phyloP scores from a whole-genome alignment of 1,139 yeast genomes.

The Protomyces lactucae-debilis region DNA sequence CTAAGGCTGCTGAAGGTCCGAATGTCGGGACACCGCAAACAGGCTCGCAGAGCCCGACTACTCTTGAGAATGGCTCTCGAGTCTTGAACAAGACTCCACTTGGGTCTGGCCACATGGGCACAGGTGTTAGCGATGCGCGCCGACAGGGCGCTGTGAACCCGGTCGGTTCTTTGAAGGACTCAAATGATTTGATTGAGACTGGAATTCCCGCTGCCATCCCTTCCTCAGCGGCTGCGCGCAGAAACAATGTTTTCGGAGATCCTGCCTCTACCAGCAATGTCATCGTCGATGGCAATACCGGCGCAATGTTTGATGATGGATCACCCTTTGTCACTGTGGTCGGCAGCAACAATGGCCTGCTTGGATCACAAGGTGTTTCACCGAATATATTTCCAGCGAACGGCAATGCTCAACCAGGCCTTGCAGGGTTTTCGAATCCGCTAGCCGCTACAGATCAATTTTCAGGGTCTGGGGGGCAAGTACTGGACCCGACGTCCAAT shows the following conservation, averaged over 20 bases:
- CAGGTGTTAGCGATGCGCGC: not conserved
- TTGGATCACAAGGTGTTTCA: too few relatives aligned
- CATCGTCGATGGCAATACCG: not conserved
- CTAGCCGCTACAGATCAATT: too few relatives aligned
- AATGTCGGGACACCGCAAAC: not conserved
- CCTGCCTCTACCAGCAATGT: not conserved
- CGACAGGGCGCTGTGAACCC: slow-evolving; percentile 17
- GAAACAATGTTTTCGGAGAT: not conserved
- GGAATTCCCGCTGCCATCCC: not conserved
- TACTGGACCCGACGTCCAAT: too few relatives aligned
- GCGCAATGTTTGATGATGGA: not conserved
- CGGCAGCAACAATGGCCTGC: not conserved
- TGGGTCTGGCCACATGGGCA: slow-evolving; percentile 5
- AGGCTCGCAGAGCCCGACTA: not conserved
- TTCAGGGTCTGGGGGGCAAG: too few relatives aligned
- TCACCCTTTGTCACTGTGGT: not conserved
- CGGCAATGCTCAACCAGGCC: too few relatives aligned
- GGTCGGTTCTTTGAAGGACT: not conserved
- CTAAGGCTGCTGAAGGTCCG: not conserved
- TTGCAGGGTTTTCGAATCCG: too few relatives aligned
- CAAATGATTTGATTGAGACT: not conserved
- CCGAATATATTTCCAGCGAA: too few relatives aligned
- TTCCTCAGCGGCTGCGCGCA: not conserved
- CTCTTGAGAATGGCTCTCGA: not conserved
- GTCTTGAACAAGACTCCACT: slow-evolving; percentile 18